Evolutionary conservation across 257 asterid species (phyloP).

Genomic region (Lantana camara): DNA sequence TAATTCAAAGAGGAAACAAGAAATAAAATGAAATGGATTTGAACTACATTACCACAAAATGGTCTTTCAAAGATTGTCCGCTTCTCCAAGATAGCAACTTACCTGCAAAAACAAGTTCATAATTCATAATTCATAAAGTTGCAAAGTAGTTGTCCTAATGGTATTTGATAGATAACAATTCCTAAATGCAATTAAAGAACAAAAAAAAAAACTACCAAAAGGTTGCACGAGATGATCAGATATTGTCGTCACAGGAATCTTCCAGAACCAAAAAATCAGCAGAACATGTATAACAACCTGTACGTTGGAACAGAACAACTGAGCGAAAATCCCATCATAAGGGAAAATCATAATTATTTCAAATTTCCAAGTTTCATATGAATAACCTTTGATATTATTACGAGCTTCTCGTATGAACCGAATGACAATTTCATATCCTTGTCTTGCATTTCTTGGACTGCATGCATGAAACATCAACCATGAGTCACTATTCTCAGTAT

Average conservation of each 20-base stretch:
- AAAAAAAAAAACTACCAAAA: constrained; percentile 59
- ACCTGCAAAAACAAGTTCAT: constrained; percentile 51
- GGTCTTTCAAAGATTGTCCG: constrained; percentile 61
- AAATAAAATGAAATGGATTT: constrained; percentile 9
- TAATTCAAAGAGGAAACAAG: neutral
- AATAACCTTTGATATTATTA: constrained; percentile 62
- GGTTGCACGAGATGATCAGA: constrained; percentile 90
- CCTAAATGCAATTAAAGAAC: neutral
- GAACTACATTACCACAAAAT: constrained; percentile 64
- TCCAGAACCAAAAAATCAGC: constrained; percentile 86
- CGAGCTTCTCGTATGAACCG: constrained; percentile 49
- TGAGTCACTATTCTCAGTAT: no score
- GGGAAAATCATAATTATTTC: constrained; percentile 13
- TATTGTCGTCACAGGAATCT: constrained; percentile 75
- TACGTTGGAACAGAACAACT: constrained; percentile 1
- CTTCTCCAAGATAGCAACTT: constrained; percentile 85
- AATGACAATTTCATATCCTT: constrained; percentile 56
- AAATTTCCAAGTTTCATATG: constrained; percentile 23
- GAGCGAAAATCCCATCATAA: constrained; percentile 7
- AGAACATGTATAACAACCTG: constrained; percentile 56
- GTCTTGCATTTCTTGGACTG: constrained; percentile 64
- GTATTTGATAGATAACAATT: neutral
- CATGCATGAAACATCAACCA: constrained; percentile 41
- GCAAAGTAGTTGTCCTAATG: constrained; percentile 7
- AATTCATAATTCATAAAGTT: constrained; percentile 2